Base-by-base conservation (phyloP, 2,329 filamentous ascomycete genomes). In the Diaporthe longicolla region DNA sequence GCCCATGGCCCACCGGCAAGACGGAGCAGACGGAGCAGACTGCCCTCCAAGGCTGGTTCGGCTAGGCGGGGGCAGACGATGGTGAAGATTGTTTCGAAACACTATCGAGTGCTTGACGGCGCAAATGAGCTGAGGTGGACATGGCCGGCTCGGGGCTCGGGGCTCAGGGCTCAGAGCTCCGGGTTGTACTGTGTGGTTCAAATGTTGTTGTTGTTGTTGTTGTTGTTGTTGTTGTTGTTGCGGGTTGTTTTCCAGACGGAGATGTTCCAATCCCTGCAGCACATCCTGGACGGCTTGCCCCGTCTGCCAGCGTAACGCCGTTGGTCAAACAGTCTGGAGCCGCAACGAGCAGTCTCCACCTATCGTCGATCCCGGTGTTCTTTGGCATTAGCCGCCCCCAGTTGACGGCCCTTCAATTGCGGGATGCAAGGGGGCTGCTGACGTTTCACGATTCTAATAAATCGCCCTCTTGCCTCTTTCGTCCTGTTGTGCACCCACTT, bases 71-170 rank as follows among this genome's bases (percentile, higher is more conserved):
- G 61, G 61, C 43, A 50, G 26, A 50, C 61, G 43, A 52, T 73
- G 70, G 70, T 58, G 63, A 52, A 40, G 32, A 59, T 63, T 63
- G 74, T 74, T 75, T 75, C 74, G 68, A 75, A 75, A 71, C 68
- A 65, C 72, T 21, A 58, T 48, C 50, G 32, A 50, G 50, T 69
- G 73, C 73, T 75, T 66, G 71, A 59, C 50, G 58, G 32, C 68
- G 73, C 72, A 65, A 57, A 75, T 66, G 65, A 70, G 32, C 37
- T 69, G 58, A 71, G 66, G 71, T 73, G 71, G 71, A 43, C 63
- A 45, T 54, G 65, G n/a, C 24, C 45, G 37, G 58, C 45, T 58
- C 35, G 45, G 65, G 65, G 65, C 37, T 13, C 37, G 13, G 37
- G 40, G 73, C 65, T 69, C 59, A 11, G 19, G 11, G 50, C 58